Base-by-base conservation (phyloP, 1,139 yeast genomes). In the Sugiyamaella novakii region DNA sequence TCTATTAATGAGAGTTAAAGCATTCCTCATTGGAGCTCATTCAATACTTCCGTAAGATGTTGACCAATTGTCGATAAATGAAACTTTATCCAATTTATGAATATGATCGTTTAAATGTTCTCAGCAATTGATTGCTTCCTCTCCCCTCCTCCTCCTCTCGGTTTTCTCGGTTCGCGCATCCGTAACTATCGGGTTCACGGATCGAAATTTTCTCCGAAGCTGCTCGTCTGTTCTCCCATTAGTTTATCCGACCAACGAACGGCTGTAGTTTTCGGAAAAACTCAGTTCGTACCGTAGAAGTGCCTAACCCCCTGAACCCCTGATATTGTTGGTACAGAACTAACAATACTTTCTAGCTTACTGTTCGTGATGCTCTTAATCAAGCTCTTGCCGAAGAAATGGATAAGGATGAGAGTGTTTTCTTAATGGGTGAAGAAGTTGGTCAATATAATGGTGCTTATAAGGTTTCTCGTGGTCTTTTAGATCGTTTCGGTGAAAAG, bases 381-480 rank as follows among this genome's bases (percentile, higher is more conserved):
- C 77, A 86, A 55, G 98, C 96, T 37, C 78, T 92, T 72, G 96
- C 96, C 53, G 99, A 92, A 74, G 99, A 94, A 75, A 80, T 92
- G 78, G 98, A 92, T 76, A 81, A 91, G 60, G 98, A 94, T 69
- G 95, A 88, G 59, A 85, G 81, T 62, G 98, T 92, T 42, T 92
- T 88, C 77, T 73, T 92, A 64, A 86, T 92, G 81, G 99, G 99
- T 70, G 99, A 92, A 76, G 99, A 92, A 74, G 98, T 92, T 59
- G 98, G 96, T 46, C 98, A 91, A 72, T 92, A 94, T 75, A 91
- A 92, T 67, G 99, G 99, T 76, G 99, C 99, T 54, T 92, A 92
- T 78, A 92, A 92, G 77, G 87, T 92, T 55, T 86, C 98, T 60
- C 84, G 95, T 70, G 98, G 98, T 42, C 79, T 92, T 59, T 79